These are phyloP conservation scores for Saccharum hybrid DNA, from an alignment of 202 grass and related monocot species.

Conservation along the genomic window DNA sequence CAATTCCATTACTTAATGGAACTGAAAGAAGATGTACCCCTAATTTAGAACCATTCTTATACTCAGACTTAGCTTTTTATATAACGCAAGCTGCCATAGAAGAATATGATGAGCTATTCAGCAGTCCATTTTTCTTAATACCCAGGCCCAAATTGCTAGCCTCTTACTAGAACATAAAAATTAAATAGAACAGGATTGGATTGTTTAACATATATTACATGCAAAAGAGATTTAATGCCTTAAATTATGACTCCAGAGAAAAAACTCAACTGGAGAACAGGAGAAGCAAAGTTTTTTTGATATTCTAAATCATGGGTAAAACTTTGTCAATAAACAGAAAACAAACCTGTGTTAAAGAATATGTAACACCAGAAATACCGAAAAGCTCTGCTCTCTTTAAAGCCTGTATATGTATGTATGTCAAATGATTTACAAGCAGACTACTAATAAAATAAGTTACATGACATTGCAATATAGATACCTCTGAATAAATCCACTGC, in stretches of 20 bases:
- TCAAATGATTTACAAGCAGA: slow-evolving; percentile 43
- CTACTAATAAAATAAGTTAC: slow-evolving; percentile 18
- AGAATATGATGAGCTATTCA: not conserved
- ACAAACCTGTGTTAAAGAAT: slow-evolving; percentile 92
- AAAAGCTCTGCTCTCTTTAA: slow-evolving; percentile 98
- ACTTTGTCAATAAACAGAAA: slow-evolving; percentile 38
- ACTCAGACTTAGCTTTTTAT: not conserved
- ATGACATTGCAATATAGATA: slow-evolving; percentile 44
- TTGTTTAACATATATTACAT: slow-evolving; percentile 1
- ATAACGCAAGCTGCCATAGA: not conserved
- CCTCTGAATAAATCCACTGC: slow-evolving; percentile 97
- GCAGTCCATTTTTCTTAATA: slow-evolving; percentile 11
- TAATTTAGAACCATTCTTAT: slow-evolving; percentile 17
- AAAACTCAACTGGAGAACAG: not conserved
- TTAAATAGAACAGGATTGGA: not conserved
- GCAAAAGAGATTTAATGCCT: slow-evolving; percentile 22
- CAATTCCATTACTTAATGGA: not conserved
- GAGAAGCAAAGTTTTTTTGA: slow-evolving; percentile 21
- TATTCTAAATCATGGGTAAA: slow-evolving; percentile 16
- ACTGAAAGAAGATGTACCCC: slow-evolving; percentile 10
- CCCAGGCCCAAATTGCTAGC: not conserved
- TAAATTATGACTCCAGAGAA: not conserved
- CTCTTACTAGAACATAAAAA: slow-evolving; percentile 17
- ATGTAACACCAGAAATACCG: slow-evolving; percentile 95
- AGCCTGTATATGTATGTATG: slow-evolving; percentile 64